Percentiles rank a stretch among this genome's conserved stretches.
Conservation (phyloP, 345 rosid species). For the Eucalyptus rudis region DNA sequence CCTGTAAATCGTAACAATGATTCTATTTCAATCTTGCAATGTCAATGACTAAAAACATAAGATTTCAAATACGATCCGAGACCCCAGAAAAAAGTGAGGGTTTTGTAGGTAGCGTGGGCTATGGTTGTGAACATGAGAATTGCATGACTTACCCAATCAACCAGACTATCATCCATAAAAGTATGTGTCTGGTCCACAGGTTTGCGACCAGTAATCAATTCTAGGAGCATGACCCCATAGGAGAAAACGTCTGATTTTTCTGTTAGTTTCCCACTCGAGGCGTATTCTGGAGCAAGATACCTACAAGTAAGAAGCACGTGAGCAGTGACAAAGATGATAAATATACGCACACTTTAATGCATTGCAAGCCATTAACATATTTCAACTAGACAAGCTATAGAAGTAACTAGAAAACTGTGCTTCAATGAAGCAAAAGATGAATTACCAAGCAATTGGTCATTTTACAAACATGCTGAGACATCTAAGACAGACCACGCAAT, state of each 20-base stretch:
- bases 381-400: neutral
- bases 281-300: slow-evolving; percentile 95
- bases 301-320: slow-evolving; percentile 6
- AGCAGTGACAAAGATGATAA: neutral
- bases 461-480: neutral
- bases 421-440: neutral
- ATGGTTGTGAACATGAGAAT: neutral
- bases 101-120: neutral
- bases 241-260: slow-evolving; percentile 93
- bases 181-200: slow-evolving; percentile 59
- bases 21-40: neutral
- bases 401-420: neutral
- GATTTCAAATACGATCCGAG: neutral
- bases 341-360: neutral
- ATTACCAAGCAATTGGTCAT: neutral
- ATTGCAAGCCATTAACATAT: neutral
- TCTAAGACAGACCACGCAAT: neutral
- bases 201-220: slow-evolving; percentile 69
- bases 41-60: neutral
- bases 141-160: slow-evolving; percentile 68
- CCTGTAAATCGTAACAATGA: slow-evolving; percentile 18
- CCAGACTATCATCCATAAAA: slow-evolving; percentile 86
- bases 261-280: slow-evolving; percentile 81
- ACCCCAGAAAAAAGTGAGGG: neutral
- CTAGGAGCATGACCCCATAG: slow-evolving; percentile 87